phyloP scores from a whole-genome alignment of 1,284 basidiomycete species.

The Rhodofomes roseus region DNA sequence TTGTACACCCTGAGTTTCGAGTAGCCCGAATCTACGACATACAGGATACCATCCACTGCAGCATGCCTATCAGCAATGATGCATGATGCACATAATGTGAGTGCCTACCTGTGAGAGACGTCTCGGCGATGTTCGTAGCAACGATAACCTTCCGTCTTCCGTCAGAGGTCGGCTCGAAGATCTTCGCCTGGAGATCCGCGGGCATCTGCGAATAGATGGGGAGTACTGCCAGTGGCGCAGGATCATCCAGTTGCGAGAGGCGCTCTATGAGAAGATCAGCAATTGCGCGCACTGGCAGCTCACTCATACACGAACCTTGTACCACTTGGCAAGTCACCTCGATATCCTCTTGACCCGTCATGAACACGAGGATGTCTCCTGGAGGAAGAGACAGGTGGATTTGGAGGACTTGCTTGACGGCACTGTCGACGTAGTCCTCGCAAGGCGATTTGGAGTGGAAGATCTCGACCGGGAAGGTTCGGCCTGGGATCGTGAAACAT shows the following conservation, averaged over 20 bases:
- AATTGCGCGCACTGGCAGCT: background rate
- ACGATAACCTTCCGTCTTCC: conserved; percentile 96
- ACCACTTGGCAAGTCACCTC: conserved; percentile 92
- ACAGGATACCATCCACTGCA: conserved; percentile 94
- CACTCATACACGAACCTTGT: conserved; percentile 50
- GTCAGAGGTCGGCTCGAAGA: conserved; percentile 93
- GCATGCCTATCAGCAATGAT: conserved; percentile 15
- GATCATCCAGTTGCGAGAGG: conserved; percentile 87
- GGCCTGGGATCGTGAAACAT: conserved; percentile 94
- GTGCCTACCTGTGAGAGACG: conserved; percentile 81
- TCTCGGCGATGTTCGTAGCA: conserved; percentile 99
- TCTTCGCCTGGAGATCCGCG: conserved; percentile 96
- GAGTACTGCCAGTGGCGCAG: conserved; percentile 80
- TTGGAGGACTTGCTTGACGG: conserved; percentile 96
- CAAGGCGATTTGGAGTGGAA: conserved; percentile 96
- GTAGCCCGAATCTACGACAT: conserved; percentile 95
- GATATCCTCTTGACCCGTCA: conserved; percentile 99
- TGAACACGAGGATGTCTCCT: conserved; percentile 97
- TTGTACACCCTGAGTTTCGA: conserved; percentile 99
- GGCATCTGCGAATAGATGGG: conserved; percentile 99
- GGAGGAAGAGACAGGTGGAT: conserved; percentile 94
- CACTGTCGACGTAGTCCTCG: conserved; percentile 97
- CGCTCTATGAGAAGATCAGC: conserved; percentile 60
- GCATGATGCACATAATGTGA: background rate
- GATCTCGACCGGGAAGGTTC: conserved; percentile 97